These are phyloP conservation scores for Garcia nutans DNA, from an alignment of 345 rosid species.

Conservation along the genomic window DNA sequence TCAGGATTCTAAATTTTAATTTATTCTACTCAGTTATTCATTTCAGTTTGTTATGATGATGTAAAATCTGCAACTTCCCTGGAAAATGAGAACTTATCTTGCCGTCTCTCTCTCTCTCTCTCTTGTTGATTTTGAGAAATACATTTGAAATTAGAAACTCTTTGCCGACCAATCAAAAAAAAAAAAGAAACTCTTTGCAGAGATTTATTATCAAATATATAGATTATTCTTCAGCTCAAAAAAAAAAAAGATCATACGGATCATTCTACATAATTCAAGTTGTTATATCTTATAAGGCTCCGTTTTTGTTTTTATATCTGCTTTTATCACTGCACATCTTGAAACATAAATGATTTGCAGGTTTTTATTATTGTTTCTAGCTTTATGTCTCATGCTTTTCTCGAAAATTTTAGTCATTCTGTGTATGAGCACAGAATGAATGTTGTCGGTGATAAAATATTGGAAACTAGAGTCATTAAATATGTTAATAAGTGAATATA, in stretches of 20 bases:
- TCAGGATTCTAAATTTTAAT: background rate
- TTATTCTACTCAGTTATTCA: background rate
- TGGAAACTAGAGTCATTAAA: no score
- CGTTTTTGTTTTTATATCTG: background rate
- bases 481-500: no score
- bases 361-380: background rate
- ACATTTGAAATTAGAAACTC: background rate
- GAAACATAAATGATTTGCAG: background rate
- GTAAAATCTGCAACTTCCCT: constrained; percentile 1
- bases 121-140: background rate
- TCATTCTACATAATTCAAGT: background rate
- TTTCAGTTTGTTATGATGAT: background rate
- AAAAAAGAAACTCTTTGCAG: background rate
- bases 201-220: no score
- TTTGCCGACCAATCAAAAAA: no score
- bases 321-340: background rate
- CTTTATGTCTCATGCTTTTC: background rate
- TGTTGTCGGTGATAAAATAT: no score
- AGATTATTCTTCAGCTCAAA: no score
- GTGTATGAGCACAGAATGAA: no score
- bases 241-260: background rate
- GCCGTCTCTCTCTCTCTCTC: background rate
- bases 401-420: background rate
- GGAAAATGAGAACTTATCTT: background rate
- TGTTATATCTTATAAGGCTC: background rate